These are phyloP conservation scores for Phytophthora tubulina DNA, from an alignment of 352 stramenopile species.

Conservation along the genomic window DNA sequence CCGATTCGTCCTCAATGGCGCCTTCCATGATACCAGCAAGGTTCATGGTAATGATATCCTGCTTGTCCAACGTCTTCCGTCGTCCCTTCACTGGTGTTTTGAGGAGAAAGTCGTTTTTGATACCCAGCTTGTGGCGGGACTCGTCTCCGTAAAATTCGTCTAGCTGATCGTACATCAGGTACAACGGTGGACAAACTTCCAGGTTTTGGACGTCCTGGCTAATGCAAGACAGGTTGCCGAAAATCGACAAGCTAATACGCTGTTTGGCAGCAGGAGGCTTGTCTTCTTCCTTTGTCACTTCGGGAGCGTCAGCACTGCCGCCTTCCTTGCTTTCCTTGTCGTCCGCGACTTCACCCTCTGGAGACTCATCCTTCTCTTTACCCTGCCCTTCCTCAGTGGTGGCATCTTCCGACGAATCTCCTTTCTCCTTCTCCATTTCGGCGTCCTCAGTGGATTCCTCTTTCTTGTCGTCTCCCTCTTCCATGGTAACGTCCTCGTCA, in stretches of 20 bases:
- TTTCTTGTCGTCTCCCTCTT: slow-evolving; percentile 13
- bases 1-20: slow-evolving; percentile 53
- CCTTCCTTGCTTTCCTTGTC: slow-evolving; percentile 10
- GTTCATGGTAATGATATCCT: slow-evolving; percentile 46
- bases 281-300: slow-evolving; percentile 7
- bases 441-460: slow-evolving; percentile 7
- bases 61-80: slow-evolving; percentile 42
- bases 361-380: slow-evolving; percentile 15
- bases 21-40: slow-evolving; percentile 51
- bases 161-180: slow-evolving; percentile 79
- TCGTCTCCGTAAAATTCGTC: slow-evolving; percentile 70
- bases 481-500: slow-evolving; percentile 8
- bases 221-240: slow-evolving; percentile 64
- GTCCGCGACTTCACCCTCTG: slow-evolving; percentile 3
- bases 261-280: slow-evolving; percentile 31
- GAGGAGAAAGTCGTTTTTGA: slow-evolving; percentile 68
- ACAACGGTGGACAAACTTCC: slow-evolving; percentile 72
- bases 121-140: slow-evolving; percentile 62
- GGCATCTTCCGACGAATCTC: slow-evolving; percentile 19
- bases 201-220: slow-evolving; percentile 64
- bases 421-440: slow-evolving; percentile 20
- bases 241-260: slow-evolving; percentile 58
- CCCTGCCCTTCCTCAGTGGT: slow-evolving; percentile 25
- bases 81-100: slow-evolving; percentile 63
- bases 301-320: slow-evolving; percentile 4